Evolutionary conservation across 352 stramenopile genomes (phyloP), one percentile per base, ranked within the genome.

Genomic region (Thraustochytrium striatum): DNA sequence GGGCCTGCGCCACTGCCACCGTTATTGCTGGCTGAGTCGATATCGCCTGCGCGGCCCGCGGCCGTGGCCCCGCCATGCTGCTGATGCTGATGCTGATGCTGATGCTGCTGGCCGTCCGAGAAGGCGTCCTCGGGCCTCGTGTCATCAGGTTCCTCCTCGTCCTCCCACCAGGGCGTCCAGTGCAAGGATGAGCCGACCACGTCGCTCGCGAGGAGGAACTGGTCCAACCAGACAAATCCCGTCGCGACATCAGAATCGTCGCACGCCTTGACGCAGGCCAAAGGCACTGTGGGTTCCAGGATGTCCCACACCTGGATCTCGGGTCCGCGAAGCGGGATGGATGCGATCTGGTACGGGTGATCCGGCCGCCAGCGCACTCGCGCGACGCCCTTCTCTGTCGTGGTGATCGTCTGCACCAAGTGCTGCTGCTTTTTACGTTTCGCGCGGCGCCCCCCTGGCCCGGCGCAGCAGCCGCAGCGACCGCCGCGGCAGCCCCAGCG

Each of bases 211-310:
- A 43, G 30, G 3, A 75, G n/a, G 30, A 75, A 75, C 9, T 30
- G 25, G 32, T 75, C 65, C 1, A 75, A 43, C 65, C 65, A 75
- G 16, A 75, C 41, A 72, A 75, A 75, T 9, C 39, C 65, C 16
- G n/a, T 62, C 21, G 30, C 52, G 16, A 13, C 3, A 11, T 75
- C 41, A 7, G 25, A n/a, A 13, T 16, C 7, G 5, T 72, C 65
- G 65, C 39, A 72, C 0, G 65, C 41, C 7, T 35, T 7, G 8
- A 75, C 25, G 3, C 32, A 38, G 16, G 65, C 35, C 0, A 75
- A 5, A 11, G 65, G 65, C 32, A 75, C 65, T n/a, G 19, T 9
- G 8, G 39, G 65, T 25, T 75, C 65, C 28, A 75, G 1, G 8
- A 61, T 9, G 11, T 75, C 61, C 65, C 65, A 75, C 3, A 75